A percentile compares a stretch with the other conserved stretches of the same genome.
Evolutionary conservation across 2,329 filamentous ascomycete genomes (phyloP).

Genomic region (Alternaria sp.): DNA sequence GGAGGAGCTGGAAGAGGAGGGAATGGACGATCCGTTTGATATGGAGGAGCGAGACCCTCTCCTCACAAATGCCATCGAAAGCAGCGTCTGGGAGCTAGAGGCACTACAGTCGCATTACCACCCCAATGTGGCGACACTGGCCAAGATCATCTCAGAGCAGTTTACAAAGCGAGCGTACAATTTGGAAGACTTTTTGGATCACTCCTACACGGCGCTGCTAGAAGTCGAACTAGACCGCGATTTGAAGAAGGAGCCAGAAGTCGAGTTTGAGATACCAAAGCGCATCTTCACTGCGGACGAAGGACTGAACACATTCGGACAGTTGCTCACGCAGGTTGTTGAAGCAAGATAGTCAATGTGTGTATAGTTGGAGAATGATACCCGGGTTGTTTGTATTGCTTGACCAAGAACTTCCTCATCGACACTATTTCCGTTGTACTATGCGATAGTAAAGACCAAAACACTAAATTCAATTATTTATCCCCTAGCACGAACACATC

Average conservation of each 20-base stretch:
- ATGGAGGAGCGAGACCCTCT: conserved; percentile 81
- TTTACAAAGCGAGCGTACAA: conserved; percentile 97
- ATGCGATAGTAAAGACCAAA: too few relatives aligned
- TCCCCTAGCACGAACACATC: too few relatives aligned
- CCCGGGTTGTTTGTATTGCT: conserved; percentile 1
- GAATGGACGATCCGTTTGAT: conserved; percentile 79
- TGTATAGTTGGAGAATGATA: conserved; percentile 12
- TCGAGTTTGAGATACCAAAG: conserved; percentile 95
- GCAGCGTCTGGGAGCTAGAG: conserved; percentile 92
- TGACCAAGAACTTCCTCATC: neutral
- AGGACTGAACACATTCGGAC: conserved; percentile 42
- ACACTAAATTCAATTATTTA: too few relatives aligned
- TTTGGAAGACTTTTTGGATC: conserved; percentile 95
- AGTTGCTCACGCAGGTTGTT: conserved; percentile 45
- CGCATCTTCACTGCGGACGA: conserved; percentile 69
- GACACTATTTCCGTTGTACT: too few relatives aligned
- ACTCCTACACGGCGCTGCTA: conserved; percentile 87
- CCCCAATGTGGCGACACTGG: conserved; percentile 92
- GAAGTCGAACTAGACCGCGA: conserved; percentile 84
- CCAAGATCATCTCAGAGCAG: conserved; percentile 93
- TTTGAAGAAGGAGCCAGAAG: conserved; percentile 83
- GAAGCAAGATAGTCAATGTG: conserved; percentile 32
- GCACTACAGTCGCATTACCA: conserved; percentile 93
- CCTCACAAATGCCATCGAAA: conserved; percentile 86
- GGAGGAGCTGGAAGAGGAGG: conserved; percentile 67